Evolutionary conservation across 1,139 yeast genomes (phyloP).

Genomic region (Yamadazyma pseudoaaseri): DNA sequence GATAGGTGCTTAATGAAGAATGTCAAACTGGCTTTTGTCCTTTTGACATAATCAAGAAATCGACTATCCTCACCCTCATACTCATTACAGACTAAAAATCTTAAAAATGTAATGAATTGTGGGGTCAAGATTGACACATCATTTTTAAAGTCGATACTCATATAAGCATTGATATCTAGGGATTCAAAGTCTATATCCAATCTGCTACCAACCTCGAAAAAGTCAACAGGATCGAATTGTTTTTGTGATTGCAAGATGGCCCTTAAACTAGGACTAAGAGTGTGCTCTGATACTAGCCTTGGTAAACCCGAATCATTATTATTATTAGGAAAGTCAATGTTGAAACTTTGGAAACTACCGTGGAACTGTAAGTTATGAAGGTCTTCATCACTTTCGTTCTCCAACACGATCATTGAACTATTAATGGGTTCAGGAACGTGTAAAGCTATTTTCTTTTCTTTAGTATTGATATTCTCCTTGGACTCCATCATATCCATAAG

Average conservation of each 20-base stretch:
- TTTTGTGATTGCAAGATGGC: constrained; percentile 4
- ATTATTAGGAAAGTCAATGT: not conserved
- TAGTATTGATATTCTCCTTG: constrained; percentile 3
- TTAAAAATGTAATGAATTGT: constrained; percentile 5
- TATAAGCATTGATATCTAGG: constrained; percentile 5
- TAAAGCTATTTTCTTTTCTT: constrained; percentile 4
- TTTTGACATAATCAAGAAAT: constrained; percentile 3
- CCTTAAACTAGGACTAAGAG: constrained; percentile 3
- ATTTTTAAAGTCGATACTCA: constrained; percentile 6
- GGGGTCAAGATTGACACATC: constrained; percentile 6
- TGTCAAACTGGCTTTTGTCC: constrained; percentile 2
- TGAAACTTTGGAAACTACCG: not conserved
- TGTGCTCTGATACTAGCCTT: not conserved
- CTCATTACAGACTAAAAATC: constrained; percentile 12
- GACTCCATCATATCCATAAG: constrained; percentile 5
- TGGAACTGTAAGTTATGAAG: not conserved
- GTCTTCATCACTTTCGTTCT: not conserved
- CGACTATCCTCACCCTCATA: constrained; percentile 11
- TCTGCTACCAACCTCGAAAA: constrained; percentile 5
- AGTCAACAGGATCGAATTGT: constrained; percentile 9
- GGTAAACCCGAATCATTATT: not conserved
- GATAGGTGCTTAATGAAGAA: constrained; percentile 4
- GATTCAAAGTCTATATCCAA: constrained; percentile 4
- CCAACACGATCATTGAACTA: constrained; percentile 10
- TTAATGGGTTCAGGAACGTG: constrained; percentile 5